Base-by-base conservation (phyloP, 2,329 filamentous ascomycete species). In the Apiospora kogelbergensis region DNA sequence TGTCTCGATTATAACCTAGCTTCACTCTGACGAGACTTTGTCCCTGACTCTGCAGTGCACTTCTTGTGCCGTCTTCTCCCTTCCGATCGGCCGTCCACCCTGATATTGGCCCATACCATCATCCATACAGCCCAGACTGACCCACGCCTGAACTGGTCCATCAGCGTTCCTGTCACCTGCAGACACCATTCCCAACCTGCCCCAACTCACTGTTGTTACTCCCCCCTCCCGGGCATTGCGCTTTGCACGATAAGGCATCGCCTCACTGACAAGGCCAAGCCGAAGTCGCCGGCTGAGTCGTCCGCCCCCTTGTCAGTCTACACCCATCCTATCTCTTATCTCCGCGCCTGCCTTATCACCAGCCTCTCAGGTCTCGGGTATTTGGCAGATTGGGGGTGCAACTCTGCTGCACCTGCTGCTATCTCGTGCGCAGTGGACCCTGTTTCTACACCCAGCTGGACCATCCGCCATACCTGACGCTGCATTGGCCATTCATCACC, bases 1-100 rank as follows among this genome's bases (percentile, higher is more conserved):
- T 74, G 81, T 80, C 78, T 84, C 84, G 72, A 82, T 87, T 78
- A 80, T 86, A 79, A 86, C 85, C 78, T 86, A 86, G 77, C 71
- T 71, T 72, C 45, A 69, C 53, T 17, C 41, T 42, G 37, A 65
- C 41, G 37, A 26, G 63, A 65, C 11, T 42, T 44, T 26, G 63
- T 37, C 30, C 53, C 30, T 37, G 30, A 33, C 30, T 57, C 37
- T 60, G 37, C 53, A 60, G 53, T 60, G 53, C 53, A 37, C 33
- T 57, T 57, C 26, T 17, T 20, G 53, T 37, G 37, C 53, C 53
- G 53, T 37, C 53, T 60, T 37, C 3, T 17, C 53, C 7, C 30
- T 60, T 37, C 53, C 30, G 53, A 60, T 60, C 53, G 26, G 53
- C 26, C 53, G 30, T 37, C 53, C 17, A 37, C 53, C 26, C 53